Evolutionary conservation across 225 moss, liverwort and hornwort species (phyloP).

Genomic region (Anthoceros angustus): DNA sequence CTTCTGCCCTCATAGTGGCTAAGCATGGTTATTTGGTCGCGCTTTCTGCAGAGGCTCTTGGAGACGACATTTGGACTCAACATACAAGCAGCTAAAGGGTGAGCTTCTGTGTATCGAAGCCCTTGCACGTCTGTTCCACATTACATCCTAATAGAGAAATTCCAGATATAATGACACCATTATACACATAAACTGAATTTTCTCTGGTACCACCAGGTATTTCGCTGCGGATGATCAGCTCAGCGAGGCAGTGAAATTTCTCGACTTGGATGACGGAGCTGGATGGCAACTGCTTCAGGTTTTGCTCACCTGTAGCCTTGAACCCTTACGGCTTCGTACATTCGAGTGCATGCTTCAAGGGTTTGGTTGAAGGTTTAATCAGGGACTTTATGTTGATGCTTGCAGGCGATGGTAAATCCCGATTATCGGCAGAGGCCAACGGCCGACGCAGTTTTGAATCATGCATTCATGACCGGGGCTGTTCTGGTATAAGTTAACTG

Average conservation of each 20-base stretch:
- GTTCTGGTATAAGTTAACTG: conserved; percentile 14
- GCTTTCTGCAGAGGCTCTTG: conserved; percentile 44
- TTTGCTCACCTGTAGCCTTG: background rate
- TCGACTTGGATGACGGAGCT: conserved; percentile 89
- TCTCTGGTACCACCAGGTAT: conserved; percentile 20
- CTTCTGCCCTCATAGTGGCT: background rate
- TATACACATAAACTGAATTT: no score
- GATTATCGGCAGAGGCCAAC: conserved; percentile 71
- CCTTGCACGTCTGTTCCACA: no score
- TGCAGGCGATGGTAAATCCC: conserved; percentile 83
- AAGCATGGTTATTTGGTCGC: conserved; percentile 3
- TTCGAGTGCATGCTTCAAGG: background rate
- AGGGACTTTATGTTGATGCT: background rate
- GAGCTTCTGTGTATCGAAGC: conserved; percentile 8
- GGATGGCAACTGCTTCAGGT: conserved; percentile 98
- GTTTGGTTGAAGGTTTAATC: background rate
- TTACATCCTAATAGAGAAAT: no score
- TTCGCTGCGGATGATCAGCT: conserved; percentile 86
- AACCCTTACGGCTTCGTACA: background rate
- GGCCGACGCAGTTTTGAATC: conserved; percentile 66
- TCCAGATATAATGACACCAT: no score
- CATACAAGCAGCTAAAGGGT: conserved; percentile 69
- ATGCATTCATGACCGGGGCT: conserved; percentile 77
- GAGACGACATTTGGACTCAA: conserved; percentile 88
- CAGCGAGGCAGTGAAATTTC: conserved; percentile 56